Evolutionary conservation across 352 stramenopile species (phyloP).

Genomic region (Saprolegnia parasitica): DNA sequence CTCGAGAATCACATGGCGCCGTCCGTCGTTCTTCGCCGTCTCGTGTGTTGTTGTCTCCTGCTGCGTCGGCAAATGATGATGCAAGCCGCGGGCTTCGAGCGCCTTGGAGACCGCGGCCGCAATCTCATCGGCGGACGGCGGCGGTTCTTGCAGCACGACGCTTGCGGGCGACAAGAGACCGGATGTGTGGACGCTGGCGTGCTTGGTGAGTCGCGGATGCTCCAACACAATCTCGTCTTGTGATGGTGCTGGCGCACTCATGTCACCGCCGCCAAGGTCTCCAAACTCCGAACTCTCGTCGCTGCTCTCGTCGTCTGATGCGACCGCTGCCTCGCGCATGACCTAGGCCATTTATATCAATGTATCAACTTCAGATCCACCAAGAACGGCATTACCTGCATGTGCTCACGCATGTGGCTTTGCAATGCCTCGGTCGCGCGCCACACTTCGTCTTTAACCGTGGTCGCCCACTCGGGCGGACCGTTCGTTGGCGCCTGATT

Average conservation of each 20-base stretch:
- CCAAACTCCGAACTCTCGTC: not conserved
- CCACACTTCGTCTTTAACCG: slow-evolving; percentile 4
- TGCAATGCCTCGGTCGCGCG: not conserved
- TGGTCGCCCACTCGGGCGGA: not conserved
- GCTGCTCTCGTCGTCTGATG: not conserved
- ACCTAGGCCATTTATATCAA: too few relatives aligned
- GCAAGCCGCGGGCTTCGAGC: slow-evolving; percentile 25
- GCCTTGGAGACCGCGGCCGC: slow-evolving; percentile 33
- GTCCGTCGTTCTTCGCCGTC: not conserved
- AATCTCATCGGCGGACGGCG: slow-evolving; percentile 28
- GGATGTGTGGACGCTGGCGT: slow-evolving; percentile 10
- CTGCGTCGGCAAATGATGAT: not conserved
- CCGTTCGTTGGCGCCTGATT: not conserved
- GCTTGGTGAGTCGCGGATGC: not conserved
- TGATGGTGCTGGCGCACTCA: not conserved
- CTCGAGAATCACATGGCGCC: slow-evolving; percentile 36
- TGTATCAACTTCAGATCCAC: too few relatives aligned
- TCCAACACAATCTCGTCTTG: not conserved
- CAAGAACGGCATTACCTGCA: not conserved
- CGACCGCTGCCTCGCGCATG: too few relatives aligned
- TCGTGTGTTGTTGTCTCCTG: slow-evolving; percentile 12
- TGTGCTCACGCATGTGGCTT: slow-evolving; percentile 2
- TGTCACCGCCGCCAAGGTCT: slow-evolving; percentile 4
- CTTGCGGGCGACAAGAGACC: slow-evolving; percentile 1
- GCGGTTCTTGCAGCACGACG: not conserved